Evolutionary conservation across 108 stramenopile genomes (phyloP).

Genomic region (Seminavis robusta): DNA sequence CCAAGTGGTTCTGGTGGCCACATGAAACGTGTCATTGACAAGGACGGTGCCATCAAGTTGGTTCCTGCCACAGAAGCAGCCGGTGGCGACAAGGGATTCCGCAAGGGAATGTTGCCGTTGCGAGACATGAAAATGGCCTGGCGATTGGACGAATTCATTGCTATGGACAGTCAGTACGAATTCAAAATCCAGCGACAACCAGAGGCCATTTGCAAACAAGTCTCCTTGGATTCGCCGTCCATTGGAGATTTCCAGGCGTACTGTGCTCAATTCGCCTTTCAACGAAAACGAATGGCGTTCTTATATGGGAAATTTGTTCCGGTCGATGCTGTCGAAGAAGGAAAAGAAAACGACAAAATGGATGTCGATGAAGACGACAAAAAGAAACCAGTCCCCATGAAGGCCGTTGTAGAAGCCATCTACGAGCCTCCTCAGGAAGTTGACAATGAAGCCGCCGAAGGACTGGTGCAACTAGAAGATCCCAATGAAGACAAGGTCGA

Average conservation of each 20-base stretch:
- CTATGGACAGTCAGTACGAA: conserved; percentile 88
- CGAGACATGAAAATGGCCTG: conserved; percentile 98
- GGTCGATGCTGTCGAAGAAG: conserved; percentile 35
- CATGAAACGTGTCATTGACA: conserved; percentile 78
- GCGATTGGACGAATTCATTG: conserved; percentile 93
- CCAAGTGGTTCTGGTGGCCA: conserved; percentile 9
- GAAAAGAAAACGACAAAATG: conserved; percentile 10
- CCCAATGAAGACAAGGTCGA: conserved; percentile 87
- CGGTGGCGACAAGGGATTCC: conserved; percentile 58
- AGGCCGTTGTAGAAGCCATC: conserved; percentile 84
- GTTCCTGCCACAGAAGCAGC: conserved; percentile 46
- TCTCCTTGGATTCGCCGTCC: conserved; percentile 66
- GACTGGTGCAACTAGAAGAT: conserved; percentile 89
- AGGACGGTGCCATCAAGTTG: conserved; percentile 74
- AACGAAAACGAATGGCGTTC: conserved; percentile 84
- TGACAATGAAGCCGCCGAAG: conserved; percentile 74
- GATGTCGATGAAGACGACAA: conserved; percentile 12
- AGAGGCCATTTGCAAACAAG: conserved; percentile 51
- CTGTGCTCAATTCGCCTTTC: conserved; percentile 80
- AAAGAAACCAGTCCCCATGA: conserved; percentile 25
- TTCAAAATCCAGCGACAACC: conserved; percentile 93
- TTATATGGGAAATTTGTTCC: conserved; percentile 87
- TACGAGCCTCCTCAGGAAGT: conserved; percentile 98
- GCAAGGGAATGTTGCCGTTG: conserved; percentile 89
- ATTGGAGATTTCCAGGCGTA: conserved; percentile 79